Evolutionary conservation across 768 basidiomycete genomes (phyloP).

Genomic region (Phanerochaete sordida): DNA sequence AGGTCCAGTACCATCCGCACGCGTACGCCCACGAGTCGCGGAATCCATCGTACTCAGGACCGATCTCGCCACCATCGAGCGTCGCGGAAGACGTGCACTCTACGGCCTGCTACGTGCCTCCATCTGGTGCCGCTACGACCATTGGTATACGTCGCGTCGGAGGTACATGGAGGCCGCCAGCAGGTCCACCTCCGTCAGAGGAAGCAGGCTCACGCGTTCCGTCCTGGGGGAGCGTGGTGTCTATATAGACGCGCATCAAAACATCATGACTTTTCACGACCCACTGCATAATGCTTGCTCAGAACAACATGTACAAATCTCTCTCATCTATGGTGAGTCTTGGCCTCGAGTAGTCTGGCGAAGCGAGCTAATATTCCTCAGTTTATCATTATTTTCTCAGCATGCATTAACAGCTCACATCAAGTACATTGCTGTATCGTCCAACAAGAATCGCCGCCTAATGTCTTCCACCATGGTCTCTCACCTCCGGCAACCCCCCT

Average conservation of each 20-base stretch:
- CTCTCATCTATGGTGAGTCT: background rate
- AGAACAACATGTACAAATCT: background rate
- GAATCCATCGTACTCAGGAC: background rate
- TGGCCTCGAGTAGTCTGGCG: no score
- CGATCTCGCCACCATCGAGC: background rate
- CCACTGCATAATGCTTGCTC: background rate
- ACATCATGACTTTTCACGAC: conserved; percentile 1
- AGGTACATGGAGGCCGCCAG: conserved; percentile 4
- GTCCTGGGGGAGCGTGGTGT: conserved; percentile 1
- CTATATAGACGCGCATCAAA: background rate
- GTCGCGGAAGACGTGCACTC: background rate
- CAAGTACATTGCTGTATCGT: background rate
- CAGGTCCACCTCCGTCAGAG: background rate
- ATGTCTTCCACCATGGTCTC: background rate
- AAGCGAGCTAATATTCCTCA: background rate
- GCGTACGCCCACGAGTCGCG: background rate
- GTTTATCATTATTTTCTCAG: background rate
- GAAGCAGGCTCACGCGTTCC: background rate
- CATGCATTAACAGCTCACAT: background rate
- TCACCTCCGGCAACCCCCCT: background rate
- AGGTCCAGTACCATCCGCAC: background rate
- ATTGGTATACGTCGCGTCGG: conserved; percentile 4
- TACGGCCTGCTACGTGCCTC: background rate
- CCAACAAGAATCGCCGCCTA: background rate
- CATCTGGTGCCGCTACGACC: conserved; percentile 2